A percentile compares a stretch with the other conserved stretches of the same genome.
Evolutionary conservation across 495 filamentous ascomycete species (phyloP).

Genomic region (Peziza echinospora): DNA sequence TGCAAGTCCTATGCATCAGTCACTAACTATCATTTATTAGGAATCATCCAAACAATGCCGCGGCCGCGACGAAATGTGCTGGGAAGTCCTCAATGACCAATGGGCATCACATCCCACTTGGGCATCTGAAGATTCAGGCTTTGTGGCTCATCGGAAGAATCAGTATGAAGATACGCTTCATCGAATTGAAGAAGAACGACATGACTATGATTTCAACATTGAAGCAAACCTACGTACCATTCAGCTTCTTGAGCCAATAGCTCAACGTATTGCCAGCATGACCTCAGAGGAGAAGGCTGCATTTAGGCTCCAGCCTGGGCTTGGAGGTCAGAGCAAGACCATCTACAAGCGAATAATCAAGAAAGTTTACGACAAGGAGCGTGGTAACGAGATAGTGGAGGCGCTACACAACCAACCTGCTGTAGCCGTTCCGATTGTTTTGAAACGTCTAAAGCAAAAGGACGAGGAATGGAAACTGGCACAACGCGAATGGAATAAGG

Average conservation of each 20-base stretch:
- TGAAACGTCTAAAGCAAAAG: constrained; percentile 75
- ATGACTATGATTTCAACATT: constrained; percentile 97
- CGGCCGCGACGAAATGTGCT: constrained; percentile 83
- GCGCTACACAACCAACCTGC: constrained; percentile 65
- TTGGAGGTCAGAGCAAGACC: constrained; percentile 82
- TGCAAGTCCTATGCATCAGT: not conserved
- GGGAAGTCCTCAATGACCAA: constrained; percentile 79
- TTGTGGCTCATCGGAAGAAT: constrained; percentile 95
- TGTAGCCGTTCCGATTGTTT: constrained; percentile 62
- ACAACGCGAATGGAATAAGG: constrained; percentile 95
- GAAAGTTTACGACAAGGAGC: constrained; percentile 87
- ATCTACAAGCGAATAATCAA: constrained; percentile 93
- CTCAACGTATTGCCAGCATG: constrained; percentile 64
- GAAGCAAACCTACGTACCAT: constrained; percentile 84
- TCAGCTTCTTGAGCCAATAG: constrained; percentile 82
- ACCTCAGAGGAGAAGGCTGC: constrained; percentile 41
- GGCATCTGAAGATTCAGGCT: constrained; percentile 96
- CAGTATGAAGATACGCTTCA: constrained; percentile 78
- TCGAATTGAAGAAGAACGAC: constrained; percentile 90
- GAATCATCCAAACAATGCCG: constrained; percentile 74
- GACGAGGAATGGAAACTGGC: constrained; percentile 92
- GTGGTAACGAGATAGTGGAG: constrained; percentile 57
- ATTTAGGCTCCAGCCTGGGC: constrained; percentile 57
- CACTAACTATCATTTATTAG: constrained; percentile 17
- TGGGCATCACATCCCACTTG: constrained; percentile 98